These are phyloP conservation scores for Sclerotinia sclerotiorum DNA, from an alignment of 2,329 filamentous ascomycete species.

Conservation along the genomic window DNA sequence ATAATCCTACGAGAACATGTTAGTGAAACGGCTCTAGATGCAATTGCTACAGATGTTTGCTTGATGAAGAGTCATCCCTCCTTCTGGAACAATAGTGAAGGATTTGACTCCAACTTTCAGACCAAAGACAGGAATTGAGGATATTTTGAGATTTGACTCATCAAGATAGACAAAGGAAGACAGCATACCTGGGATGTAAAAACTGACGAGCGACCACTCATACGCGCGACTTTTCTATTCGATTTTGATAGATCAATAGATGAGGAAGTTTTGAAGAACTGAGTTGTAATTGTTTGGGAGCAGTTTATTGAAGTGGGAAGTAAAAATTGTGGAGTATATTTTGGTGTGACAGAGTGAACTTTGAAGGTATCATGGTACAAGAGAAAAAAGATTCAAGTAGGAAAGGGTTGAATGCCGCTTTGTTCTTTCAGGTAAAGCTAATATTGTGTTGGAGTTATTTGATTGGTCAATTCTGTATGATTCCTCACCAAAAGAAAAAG, in stretches of 20 bases:
- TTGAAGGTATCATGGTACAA: background rate
- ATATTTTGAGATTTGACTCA: background rate
- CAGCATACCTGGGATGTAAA: slow-evolving; percentile 78
- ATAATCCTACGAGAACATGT: slow-evolving; percentile 61
- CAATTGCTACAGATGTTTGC: background rate
- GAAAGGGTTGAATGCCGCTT: slow-evolving; percentile 19
- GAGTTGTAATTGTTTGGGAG: background rate
- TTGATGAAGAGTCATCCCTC: background rate
- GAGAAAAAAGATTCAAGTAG: background rate
- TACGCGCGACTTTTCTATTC: slow-evolving; percentile 58
- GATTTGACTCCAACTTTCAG: background rate
- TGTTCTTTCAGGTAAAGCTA: background rate
- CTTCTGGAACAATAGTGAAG: background rate
- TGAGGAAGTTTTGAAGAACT: background rate
- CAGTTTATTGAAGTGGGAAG: slow-evolving; percentile 7
- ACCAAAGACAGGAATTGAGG: background rate
- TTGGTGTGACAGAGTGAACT: slow-evolving; percentile 6
- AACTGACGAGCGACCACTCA: slow-evolving; percentile 80
- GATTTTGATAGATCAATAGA: slow-evolving; percentile 12
- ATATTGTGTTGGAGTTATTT: background rate
- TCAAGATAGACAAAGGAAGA: slow-evolving; percentile 28
- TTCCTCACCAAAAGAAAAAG: background rate
- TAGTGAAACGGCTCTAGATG: slow-evolving; percentile 42
- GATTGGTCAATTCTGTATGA: slow-evolving; percentile 11
- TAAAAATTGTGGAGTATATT: slow-evolving; percentile 10